Evolutionary conservation across 2,329 filamentous ascomycete species (phyloP).

Genomic region (Rhytidhysteron rufulum): DNA sequence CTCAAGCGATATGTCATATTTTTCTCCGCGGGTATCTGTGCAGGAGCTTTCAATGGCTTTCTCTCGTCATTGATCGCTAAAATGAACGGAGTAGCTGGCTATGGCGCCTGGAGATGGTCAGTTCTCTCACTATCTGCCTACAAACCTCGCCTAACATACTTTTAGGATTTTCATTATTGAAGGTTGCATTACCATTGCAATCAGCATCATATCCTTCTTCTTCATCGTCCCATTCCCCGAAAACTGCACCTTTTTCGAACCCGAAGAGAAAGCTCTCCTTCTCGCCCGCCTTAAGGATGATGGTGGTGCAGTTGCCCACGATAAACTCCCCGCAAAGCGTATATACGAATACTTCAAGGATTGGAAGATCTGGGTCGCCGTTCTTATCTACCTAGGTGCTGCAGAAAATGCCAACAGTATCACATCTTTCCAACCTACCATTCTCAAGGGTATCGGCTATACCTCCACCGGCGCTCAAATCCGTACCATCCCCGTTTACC

Average conservation of each 20-base stretch:
- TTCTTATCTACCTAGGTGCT: constrained; percentile 25
- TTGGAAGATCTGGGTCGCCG: constrained; percentile 54
- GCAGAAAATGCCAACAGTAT: constrained; percentile 30
- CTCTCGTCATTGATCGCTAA: constrained; percentile 42
- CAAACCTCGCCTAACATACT: constrained; percentile 1
- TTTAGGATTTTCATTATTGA: constrained; percentile 58
- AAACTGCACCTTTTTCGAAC: constrained; percentile 47
- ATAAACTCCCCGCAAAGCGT: constrained; percentile 43
- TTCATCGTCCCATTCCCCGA: constrained; percentile 50
- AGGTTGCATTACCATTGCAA: constrained; percentile 49
- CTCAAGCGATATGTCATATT: constrained; percentile 52
- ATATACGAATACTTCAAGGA: constrained; percentile 43
- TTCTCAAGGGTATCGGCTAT: constrained; percentile 33
- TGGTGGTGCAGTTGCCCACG: constrained; percentile 42
- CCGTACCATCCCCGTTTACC: constrained; percentile 33
- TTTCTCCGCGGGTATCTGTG: constrained; percentile 50
- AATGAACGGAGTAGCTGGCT: constrained; percentile 23
- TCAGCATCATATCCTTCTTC: constrained; percentile 46
- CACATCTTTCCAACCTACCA: constrained; percentile 31
- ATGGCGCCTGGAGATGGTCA: constrained; percentile 25
- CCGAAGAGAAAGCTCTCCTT: constrained; percentile 50
- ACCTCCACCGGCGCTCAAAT: constrained; percentile 30
- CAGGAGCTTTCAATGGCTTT: constrained; percentile 55
- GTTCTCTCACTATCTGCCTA: constrained; percentile 1
- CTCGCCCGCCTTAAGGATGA: constrained; percentile 49